Conservation (phyloP, 1,284 basidiomycete genomes). For the Austropuccinia psidii region DNA sequence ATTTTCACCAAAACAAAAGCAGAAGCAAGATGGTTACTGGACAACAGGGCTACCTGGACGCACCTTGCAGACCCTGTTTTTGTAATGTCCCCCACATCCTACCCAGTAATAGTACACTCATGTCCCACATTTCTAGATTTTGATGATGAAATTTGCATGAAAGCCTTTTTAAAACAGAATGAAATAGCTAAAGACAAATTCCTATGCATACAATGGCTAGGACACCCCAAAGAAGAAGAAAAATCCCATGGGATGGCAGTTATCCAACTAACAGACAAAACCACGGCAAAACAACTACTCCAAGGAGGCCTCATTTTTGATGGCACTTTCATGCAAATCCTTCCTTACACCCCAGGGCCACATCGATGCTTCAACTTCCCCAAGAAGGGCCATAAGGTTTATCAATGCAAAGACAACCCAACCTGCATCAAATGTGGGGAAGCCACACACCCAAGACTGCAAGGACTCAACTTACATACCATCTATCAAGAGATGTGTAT, state of each 20-base stretch:
- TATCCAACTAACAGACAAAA: not conserved
- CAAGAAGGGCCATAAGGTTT: not conserved
- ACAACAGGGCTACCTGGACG: too few species aligned
- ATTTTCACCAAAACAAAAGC: too few species aligned
- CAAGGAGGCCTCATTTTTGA: not conserved
- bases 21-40: too few species aligned
- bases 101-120: too few species aligned
- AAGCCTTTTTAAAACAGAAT: too few species aligned
- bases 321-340: not conserved
- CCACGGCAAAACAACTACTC: not conserved
- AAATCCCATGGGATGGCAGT: not conserved
- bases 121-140: too few species aligned
- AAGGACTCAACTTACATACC: not conserved
- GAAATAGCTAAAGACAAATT: too few species aligned
- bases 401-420: not conserved
- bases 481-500: not conserved
- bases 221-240: not conserved
- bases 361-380: not conserved
- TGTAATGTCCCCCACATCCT: too few species aligned
- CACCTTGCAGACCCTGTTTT: too few species aligned
- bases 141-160: too few species aligned
- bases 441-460: not conserved
- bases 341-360: not conserved
- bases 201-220: too few species aligned
- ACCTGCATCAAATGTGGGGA: not conserved